phyloP scores from a whole-genome alignment of 192 early-diverging fungal species.

The Backusella tuberculispora region DNA sequence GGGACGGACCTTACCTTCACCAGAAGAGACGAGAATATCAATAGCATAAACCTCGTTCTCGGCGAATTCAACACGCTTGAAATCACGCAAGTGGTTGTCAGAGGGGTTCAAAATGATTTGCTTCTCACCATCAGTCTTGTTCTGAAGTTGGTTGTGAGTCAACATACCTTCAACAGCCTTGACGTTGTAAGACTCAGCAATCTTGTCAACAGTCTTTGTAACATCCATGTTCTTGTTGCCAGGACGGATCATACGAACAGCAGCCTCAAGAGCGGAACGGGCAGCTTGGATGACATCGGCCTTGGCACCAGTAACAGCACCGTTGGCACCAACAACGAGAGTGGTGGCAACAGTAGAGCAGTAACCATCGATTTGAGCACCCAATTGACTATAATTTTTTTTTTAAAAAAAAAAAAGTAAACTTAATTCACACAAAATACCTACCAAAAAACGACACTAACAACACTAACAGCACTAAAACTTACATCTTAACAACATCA shows the following conservation, averaged over 20 bases:
- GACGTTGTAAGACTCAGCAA: slow-evolving; percentile 80
- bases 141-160: slow-evolving; percentile 83
- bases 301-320: slow-evolving; percentile 74
- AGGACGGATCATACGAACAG: slow-evolving; percentile 85
- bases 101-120: slow-evolving; percentile 91
- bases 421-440: too few relatives aligned
- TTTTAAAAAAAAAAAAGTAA: neutral
- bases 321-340: slow-evolving; percentile 81
- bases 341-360: slow-evolving; percentile 82
- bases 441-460: too few relatives aligned
- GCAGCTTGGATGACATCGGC: slow-evolving; percentile 92
- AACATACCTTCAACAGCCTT: slow-evolving; percentile 94
- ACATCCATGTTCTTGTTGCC: slow-evolving; percentile 74
- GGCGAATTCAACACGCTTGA: slow-evolving; percentile 67
- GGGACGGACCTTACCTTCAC: slow-evolving; percentile 83
- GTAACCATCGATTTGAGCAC: slow-evolving; percentile 93
- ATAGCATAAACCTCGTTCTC: slow-evolving; percentile 94
- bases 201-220: slow-evolving; percentile 81
- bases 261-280: slow-evolving; percentile 81
- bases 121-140: slow-evolving; percentile 91
- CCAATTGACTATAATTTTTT: slow-evolving; percentile 65
- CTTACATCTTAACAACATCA: slow-evolving; percentile 89
- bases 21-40: slow-evolving; percentile 87
- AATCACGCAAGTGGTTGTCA: slow-evolving; percentile 73
- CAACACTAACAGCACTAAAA: neutral